phyloP scores from a whole-genome alignment of 805 yeast genomes.

The Candida palmyrensis region DNA sequence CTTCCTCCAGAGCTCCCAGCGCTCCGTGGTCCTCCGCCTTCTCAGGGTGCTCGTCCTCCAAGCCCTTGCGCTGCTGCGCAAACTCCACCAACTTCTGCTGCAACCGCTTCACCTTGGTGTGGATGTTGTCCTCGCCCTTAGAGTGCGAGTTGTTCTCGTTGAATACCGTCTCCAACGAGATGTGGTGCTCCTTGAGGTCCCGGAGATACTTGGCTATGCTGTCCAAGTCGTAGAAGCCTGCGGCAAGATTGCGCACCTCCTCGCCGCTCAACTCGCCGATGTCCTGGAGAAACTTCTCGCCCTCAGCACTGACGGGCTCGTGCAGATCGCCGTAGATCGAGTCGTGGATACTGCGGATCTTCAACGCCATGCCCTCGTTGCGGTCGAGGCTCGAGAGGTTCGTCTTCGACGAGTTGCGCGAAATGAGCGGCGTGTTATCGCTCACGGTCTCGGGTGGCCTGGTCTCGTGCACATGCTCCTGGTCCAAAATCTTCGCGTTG shows the following conservation, averaged over 20 bases:
- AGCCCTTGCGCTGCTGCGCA: slow-evolving; percentile 1
- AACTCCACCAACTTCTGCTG: slow-evolving; percentile 11
- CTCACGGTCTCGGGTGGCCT: slow-evolving; percentile 7
- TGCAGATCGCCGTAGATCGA: slow-evolving; percentile 6
- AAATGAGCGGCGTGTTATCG: slow-evolving; percentile 1
- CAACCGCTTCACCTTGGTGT: slow-evolving; percentile 9
- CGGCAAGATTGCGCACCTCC: slow-evolving; percentile 30
- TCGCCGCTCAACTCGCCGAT: slow-evolving; percentile 28
- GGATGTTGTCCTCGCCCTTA: slow-evolving; percentile 1
- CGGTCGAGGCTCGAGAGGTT: slow-evolving; percentile 30
- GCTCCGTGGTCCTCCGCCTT: no score
- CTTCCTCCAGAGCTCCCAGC: no score
- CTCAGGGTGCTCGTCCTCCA: background rate
- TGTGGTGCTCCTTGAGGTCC: slow-evolving; percentile 26
- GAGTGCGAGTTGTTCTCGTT: slow-evolving; percentile 6
- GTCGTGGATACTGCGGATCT: slow-evolving; percentile 24
- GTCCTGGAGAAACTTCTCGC: slow-evolving; percentile 3
- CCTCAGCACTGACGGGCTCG: background rate
- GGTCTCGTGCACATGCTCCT: background rate
- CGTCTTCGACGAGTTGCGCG: slow-evolving; percentile 24
- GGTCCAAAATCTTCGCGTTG: slow-evolving; percentile 3
- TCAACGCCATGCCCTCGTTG: slow-evolving; percentile 40
- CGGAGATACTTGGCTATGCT: slow-evolving; percentile 26
- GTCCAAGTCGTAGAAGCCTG: slow-evolving; percentile 30
- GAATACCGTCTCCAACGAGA: slow-evolving; percentile 22